Evolutionary conservation across 2,329 filamentous ascomycete genomes (phyloP).

Genomic region (Aspergillus sp.): DNA sequence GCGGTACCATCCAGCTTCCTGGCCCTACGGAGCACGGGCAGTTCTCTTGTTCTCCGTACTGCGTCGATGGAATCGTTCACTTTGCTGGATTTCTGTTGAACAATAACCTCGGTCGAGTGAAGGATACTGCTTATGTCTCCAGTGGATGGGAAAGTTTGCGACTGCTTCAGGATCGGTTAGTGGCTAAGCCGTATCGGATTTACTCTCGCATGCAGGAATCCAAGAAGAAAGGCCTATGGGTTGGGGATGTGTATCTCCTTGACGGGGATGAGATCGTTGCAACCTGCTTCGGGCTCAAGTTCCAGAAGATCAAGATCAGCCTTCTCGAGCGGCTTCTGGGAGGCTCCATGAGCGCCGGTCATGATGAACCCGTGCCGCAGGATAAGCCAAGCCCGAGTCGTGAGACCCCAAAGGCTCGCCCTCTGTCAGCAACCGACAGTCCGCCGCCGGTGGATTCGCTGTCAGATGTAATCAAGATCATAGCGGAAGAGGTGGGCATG

Average conservation of each 20-base stretch:
- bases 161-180: too few species aligned
- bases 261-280: background rate
- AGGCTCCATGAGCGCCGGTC: background rate
- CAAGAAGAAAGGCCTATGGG: background rate
- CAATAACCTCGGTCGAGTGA: background rate
- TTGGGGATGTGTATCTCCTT: background rate
- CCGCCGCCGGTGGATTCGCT: background rate
- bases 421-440: too few species aligned
- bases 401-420: too few species aligned
- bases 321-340: background rate
- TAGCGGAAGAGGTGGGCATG: background rate
- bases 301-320: background rate
- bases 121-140: background rate
- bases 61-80: slow-evolving; percentile 14
- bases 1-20: slow-evolving; percentile 11
- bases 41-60: slow-evolving; percentile 14
- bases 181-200: background rate
- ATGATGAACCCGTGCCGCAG: too few species aligned
- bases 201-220: background rate
- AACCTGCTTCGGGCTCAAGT: background rate
- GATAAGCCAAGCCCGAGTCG: too few species aligned
- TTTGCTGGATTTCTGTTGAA: slow-evolving; percentile 20
- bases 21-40: slow-evolving; percentile 1
- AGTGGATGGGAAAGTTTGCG: background rate
- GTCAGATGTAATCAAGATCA: background rate